phyloP scores from a whole-genome alignment of 352 stramenopile genomes.

The Pythium aristosporum region DNA sequence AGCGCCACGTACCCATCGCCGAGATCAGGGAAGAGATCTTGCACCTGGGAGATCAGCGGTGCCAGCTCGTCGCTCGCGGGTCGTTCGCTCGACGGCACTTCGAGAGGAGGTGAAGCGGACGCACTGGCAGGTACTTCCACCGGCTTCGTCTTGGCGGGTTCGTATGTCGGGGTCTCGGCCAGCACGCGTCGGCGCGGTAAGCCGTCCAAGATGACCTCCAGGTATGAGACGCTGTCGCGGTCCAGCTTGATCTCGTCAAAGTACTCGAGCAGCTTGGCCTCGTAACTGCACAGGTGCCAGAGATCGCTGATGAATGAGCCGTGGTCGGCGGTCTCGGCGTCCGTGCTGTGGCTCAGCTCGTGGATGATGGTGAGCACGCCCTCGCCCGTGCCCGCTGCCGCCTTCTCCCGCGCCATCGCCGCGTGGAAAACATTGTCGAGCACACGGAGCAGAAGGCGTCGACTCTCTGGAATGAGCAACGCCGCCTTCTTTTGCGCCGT shows the following conservation, averaged over 20 bases:
- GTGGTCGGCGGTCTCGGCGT: conserved; percentile 49
- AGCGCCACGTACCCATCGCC: conserved; percentile 40
- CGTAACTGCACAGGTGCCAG: conserved; percentile 62
- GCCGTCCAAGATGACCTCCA: conserved; percentile 67
- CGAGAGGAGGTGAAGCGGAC: not conserved
- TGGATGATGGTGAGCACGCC: conserved; percentile 60
- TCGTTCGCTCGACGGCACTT: not conserved
- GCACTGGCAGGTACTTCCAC: not conserved
- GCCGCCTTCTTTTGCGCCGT: conserved; percentile 29
- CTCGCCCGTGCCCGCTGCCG: conserved; percentile 30
- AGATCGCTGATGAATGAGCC: conserved; percentile 75
- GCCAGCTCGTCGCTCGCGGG: conserved; percentile 1
- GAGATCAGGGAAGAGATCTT: conserved; percentile 43
- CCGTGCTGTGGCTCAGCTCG: conserved; percentile 52
- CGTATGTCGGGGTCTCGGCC: not conserved
- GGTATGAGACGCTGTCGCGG: conserved; percentile 59
- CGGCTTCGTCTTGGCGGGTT: not conserved
- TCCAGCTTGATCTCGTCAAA: conserved; percentile 59
- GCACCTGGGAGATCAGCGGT: conserved; percentile 29
- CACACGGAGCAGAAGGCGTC: conserved; percentile 43
- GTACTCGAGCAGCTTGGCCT: conserved; percentile 47
- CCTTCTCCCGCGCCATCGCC: conserved; percentile 35
- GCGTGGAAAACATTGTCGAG: conserved; percentile 35
- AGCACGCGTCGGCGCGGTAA: conserved; percentile 49
- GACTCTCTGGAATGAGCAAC: conserved; percentile 48